Evolutionary conservation across 148 eudicot genomes (phyloP).

Genomic region (Nepenthes mirabilis): DNA sequence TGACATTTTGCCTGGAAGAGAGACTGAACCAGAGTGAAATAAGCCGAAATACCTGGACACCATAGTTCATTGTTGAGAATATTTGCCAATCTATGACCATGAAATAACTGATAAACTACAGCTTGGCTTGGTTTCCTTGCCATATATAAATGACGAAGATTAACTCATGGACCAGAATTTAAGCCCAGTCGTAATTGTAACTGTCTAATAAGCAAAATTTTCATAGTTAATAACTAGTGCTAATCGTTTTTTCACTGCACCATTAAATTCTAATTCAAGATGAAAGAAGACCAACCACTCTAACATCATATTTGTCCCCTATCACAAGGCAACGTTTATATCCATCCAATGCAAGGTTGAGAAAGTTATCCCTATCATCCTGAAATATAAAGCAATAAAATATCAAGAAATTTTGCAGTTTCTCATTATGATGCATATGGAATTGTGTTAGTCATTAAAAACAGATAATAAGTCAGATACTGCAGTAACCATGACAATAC

Average conservation of each 20-base stretch:
- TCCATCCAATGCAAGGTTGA: slow-evolving; percentile 71
- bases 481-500: too few species aligned
- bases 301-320: slow-evolving; percentile 92
- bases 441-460: too few species aligned
- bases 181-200: background rate
- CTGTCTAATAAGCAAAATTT: too few species aligned
- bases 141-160: background rate
- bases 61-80: background rate
- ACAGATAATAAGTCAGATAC: too few species aligned
- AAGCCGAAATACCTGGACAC: slow-evolving; percentile 85
- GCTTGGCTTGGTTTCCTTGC: background rate
- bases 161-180: background rate
- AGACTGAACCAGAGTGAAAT: slow-evolving; percentile 94
- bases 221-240: too few species aligned
- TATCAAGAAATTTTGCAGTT: background rate
- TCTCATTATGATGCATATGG: too few species aligned
- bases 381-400: slow-evolving; percentile 14
- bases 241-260: too few species aligned
- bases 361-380: slow-evolving; percentile 91
- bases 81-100: background rate
- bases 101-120: background rate
- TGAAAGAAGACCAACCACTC: slow-evolving; percentile 51
- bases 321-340: slow-evolving; percentile 76
- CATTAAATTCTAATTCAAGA: background rate
- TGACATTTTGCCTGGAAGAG: slow-evolving; percentile 62